These are phyloP conservation scores for Falciphora oryzae DNA, from an alignment of 2,329 filamentous ascomycete species.

Conservation along the genomic window DNA sequence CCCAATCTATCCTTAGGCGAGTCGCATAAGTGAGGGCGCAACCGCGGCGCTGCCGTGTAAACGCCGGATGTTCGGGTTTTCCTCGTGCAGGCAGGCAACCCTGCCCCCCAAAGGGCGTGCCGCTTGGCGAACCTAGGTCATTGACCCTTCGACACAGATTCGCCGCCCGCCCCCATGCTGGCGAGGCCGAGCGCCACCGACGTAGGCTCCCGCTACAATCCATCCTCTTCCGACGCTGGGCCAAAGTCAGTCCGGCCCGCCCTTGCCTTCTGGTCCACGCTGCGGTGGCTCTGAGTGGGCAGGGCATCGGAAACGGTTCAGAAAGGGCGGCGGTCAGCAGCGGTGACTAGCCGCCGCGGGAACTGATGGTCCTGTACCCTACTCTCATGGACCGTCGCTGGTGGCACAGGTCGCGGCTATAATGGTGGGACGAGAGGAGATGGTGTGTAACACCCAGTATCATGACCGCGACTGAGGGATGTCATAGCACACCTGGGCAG, in stretches of 20 bases:
- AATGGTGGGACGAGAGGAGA: constrained; percentile 1
- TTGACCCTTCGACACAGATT: not conserved
- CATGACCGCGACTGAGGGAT: not conserved
- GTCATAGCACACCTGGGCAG: not conserved
- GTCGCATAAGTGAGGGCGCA: not conserved
- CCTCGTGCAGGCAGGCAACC: not conserved
- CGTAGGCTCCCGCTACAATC: not conserved
- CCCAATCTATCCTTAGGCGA: not conserved
- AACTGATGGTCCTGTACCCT: not conserved
- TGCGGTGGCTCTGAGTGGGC: not conserved
- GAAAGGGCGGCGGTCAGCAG: not conserved
- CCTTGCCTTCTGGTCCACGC: not conserved
- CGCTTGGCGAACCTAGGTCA: not conserved
- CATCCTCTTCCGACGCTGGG: not conserved
- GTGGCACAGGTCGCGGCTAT: constrained; percentile 4
- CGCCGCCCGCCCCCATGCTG: not conserved
- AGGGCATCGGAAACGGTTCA: not conserved
- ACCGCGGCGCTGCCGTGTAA: not conserved
- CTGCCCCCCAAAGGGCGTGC: not conserved
- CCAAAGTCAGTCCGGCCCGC: not conserved
- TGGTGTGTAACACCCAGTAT: not conserved
- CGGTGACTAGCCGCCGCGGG: not conserved
- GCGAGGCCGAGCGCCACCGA: not conserved
- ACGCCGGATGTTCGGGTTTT: not conserved
- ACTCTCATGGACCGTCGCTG: not conserved